Evolutionary conservation across 1,284 basidiomycete species (phyloP), one percentile per base, ranked within the genome.

Genomic region (Flammula alnicola): DNA sequence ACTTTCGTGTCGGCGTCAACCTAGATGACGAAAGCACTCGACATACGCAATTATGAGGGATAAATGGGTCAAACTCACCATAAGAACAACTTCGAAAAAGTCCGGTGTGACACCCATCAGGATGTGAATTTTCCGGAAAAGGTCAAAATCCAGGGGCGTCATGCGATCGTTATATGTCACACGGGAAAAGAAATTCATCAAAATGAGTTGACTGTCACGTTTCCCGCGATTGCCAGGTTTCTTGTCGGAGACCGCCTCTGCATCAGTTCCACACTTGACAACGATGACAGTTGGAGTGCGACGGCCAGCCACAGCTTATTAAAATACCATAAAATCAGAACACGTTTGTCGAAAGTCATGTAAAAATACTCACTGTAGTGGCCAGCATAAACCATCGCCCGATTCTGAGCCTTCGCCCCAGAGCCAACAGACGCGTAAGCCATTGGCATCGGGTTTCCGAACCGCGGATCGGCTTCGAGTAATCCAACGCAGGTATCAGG

Each of bases 121-220:
- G 33, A 91, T 81, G 62, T 98, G 95, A 5, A 95, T 84, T 76
- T 99, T 99, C 52, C 96, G 85, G 80, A 99, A 99, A 16, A 99
- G 78, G 71, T 99, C 97, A 66, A 94, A 99, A 68, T 99, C 97
- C 62, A 99, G 81, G 8, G 97, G 97, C 12, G 84, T 84, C 95
- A 99, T 99, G 55, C 95, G 90, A 67, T 99, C 97, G 68, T 99
- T 98, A 75, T 98, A 99, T 10, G 97, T 99, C 62, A 98, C 95
- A 39, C 93, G 87, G 46, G 94, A 95, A 77, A 99, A 98, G 71
- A 99, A 99, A 75, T 98, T 98, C 96, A 99, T 99, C 60, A 99
- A 79, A 63, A 99, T 92, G 63, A 99, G 88, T 67, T 99, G 97
- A 70, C 93, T 95, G 74, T 99, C 97, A 44, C 97, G 91, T 72